Evolutionary conservation across 768 basidiomycete species (phyloP).

Genomic region (Hydnomerulius pinastri): DNA sequence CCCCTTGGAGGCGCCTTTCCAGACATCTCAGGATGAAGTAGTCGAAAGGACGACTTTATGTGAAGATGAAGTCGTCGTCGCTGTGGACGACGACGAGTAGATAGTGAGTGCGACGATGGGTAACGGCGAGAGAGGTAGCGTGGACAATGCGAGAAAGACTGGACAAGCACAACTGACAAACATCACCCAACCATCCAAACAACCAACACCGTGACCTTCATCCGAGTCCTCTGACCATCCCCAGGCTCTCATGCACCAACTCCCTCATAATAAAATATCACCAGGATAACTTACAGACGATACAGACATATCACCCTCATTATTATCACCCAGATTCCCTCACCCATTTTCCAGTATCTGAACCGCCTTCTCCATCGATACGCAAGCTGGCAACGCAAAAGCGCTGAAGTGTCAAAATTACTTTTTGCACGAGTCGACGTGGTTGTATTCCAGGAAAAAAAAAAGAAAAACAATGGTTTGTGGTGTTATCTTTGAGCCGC

Average conservation of each 20-base stretch:
- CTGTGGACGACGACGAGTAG: constrained; percentile 25
- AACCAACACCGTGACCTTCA: too few relatives aligned
- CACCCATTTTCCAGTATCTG: background rate
- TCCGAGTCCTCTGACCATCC: background rate
- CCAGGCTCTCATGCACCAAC: constrained; percentile 1
- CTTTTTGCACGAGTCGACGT: background rate
- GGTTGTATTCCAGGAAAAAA: background rate
- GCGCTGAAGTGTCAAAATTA: background rate
- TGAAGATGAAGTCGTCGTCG: constrained; percentile 18
- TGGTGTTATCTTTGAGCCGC: background rate
- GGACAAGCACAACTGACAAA: constrained; percentile 7
- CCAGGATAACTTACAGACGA: background rate
- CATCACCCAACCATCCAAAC: constrained; percentile 14
- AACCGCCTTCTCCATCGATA: background rate
- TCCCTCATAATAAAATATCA: background rate
- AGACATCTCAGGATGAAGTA: constrained; percentile 51
- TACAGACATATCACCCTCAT: background rate
- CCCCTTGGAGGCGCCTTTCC: constrained; percentile 78
- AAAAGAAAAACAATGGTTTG: too few relatives aligned
- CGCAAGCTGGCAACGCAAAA: background rate
- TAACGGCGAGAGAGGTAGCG: constrained; percentile 5
- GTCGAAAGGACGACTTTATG: background rate
- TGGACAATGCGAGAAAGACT: constrained; percentile 5
- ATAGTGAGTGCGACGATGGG: constrained; percentile 4
- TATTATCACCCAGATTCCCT: background rate